Evolutionary conservation across 1,284 basidiomycete genomes (phyloP).

Genomic region (Microbotryum saponariae): DNA sequence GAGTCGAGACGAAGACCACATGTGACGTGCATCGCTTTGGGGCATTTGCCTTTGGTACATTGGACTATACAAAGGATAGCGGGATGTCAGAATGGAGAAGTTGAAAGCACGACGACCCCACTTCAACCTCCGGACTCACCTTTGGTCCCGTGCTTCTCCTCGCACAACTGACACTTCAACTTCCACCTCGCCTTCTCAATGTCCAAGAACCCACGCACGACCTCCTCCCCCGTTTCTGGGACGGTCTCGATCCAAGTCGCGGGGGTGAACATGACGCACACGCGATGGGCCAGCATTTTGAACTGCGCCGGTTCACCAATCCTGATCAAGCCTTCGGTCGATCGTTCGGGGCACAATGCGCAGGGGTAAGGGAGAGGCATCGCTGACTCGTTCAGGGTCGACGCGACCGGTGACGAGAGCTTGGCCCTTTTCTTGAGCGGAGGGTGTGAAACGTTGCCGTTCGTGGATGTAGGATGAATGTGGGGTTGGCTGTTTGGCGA

Average conservation of each 20-base stretch:
- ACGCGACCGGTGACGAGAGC: not conserved
- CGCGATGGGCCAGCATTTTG: conserved; percentile 12
- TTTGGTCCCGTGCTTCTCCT: conserved; percentile 73
- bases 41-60: conserved; percentile 45
- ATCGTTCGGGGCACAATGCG: conserved; percentile 41
- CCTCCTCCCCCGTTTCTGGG: conserved; percentile 42
- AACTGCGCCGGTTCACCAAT: conserved; percentile 26
- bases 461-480: not conserved
- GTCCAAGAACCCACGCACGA: conserved; percentile 70
- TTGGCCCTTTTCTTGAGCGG: not conserved
- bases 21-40: conserved; percentile 85
- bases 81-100: not conserved
- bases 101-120: too few relatives aligned
- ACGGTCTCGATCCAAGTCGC: conserved; percentile 36
- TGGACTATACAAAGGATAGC: conserved; percentile 28
- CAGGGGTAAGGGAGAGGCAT: conserved; percentile 28
- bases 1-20: conserved; percentile 62
- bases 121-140: not conserved
- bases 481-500: not conserved
- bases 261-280: conserved; percentile 26
- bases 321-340: conserved; percentile 32
- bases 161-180: conserved; percentile 82
- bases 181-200: conserved; percentile 86
- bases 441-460: not conserved
- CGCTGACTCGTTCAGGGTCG: not conserved